Conservation (phyloP, 371 early-diverging fungal species). For the Mucor plumbeus region DNA sequence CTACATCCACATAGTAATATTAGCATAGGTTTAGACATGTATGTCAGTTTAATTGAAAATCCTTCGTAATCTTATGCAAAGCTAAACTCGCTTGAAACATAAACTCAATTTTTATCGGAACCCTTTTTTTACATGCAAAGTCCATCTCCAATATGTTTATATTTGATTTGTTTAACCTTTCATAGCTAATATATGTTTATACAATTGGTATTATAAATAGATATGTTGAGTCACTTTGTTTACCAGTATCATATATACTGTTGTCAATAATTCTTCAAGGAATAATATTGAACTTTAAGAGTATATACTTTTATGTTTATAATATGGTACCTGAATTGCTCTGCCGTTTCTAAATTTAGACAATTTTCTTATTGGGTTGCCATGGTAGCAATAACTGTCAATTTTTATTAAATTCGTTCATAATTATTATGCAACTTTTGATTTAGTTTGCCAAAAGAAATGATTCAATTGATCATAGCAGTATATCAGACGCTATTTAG, state of each 20-base stretch:
- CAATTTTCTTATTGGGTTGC: no score
- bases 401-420: no score
- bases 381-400: no score
- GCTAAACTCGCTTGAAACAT: slow-evolving; percentile 2
- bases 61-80: neutral
- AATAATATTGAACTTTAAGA: neutral
- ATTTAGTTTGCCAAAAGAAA: no score
- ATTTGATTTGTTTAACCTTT: neutral
- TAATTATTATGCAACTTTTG: no score
- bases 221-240: neutral
- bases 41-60: neutral
- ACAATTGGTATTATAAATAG: neutral
- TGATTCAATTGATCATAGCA: no score
- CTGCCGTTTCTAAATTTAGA: neutral
- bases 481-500: no score
- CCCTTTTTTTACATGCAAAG: neutral
- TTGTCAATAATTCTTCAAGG: neutral
- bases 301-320: neutral
- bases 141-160: neutral
- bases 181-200: neutral
- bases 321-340: neutral
- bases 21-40: no score
- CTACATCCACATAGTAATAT: no score
- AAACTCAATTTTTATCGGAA: neutral
- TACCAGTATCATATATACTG: neutral